Conservation (phyloP, 148 eudicot genomes). For the Persicaria tinctoria region DNA sequence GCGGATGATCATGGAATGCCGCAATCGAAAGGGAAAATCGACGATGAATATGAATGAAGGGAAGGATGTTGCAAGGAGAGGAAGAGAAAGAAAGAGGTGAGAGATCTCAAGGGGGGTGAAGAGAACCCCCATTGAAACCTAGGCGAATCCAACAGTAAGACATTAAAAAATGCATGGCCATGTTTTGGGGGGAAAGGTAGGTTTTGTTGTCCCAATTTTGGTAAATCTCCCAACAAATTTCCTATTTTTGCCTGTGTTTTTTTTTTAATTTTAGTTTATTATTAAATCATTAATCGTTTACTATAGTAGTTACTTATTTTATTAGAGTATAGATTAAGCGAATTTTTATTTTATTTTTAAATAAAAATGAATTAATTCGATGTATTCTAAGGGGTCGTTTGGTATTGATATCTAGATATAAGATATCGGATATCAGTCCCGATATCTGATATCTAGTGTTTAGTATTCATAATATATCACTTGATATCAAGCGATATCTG, state of each 20-base stretch:
- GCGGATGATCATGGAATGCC: no score
- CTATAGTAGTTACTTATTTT: no score
- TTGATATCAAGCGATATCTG: no score
- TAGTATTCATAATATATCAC: no score
- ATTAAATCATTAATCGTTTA: background rate
- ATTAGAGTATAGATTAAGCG: no score
- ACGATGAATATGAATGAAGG: background rate
- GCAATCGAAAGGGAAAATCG: no score
- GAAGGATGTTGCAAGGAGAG: background rate
- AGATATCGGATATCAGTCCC: no score
- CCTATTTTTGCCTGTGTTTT: background rate
- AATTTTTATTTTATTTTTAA: no score
- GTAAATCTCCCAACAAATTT: conserved; percentile 1
- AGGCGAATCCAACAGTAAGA: background rate
- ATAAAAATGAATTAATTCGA: no score
- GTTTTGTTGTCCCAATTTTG: conserved; percentile 6
- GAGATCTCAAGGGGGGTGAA: conserved; percentile 6
- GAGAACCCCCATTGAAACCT: conserved; percentile 4
- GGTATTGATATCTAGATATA: no score
- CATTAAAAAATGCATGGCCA: background rate
- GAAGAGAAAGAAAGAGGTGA: background rate
- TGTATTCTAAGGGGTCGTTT: no score
- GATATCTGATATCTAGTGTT: no score
- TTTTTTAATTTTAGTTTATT: background rate
- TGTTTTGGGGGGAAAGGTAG: background rate